Evolutionary conservation across 2,329 filamentous ascomycete species (phyloP), one percentile per base, ranked within the genome.

Genomic region (Fusarium chuoi): DNA sequence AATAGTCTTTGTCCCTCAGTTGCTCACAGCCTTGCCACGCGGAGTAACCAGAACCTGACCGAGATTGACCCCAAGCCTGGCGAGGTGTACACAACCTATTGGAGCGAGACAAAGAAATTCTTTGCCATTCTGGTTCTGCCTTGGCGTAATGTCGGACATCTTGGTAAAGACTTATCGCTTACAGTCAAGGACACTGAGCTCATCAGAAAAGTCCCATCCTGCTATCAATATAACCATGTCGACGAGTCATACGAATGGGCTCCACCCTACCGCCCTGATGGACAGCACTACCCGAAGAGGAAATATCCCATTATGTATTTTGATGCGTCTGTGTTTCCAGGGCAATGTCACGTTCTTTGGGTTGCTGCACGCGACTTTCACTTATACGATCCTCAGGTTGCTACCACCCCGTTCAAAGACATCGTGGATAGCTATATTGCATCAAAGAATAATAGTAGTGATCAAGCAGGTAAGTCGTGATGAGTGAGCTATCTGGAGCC

Each of bases 281-380:
- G 60, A 0, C 1, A n/a, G 2, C 7, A 20, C 0, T 41, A 33
- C 10, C 5, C 46, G 0, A 52, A 49, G 10, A 36, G 71, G 3
- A 35, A 58, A 22, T 74, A 64, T 30, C 71, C 71, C 1, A 61
- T 68, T 1, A 28, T 68, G 3, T 74, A 56, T 15, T 74, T 73
- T 6, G 61, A 74, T 14, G 30, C 13, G 0, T 1, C 1, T 2
- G 20, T 24, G 2, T 70, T 73, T 15, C 70, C 71, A 0, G 41
- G 57, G 1, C 4, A 51, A 8, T 63, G 55, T 2, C n/a, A 22
- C 6, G 41, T 67, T 11, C 11, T n/a, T 4, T 74, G 71, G 71
- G 58, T 71, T 26, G 15, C 49, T 20, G 30, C 17, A 1, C 5
- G 7, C 3, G 66, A 60, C 1, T 18, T 71, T 1, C 46, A 38